phyloP scores from a whole-genome alignment of 2,329 filamentous ascomycete species.

The Alternaria sp. region DNA sequence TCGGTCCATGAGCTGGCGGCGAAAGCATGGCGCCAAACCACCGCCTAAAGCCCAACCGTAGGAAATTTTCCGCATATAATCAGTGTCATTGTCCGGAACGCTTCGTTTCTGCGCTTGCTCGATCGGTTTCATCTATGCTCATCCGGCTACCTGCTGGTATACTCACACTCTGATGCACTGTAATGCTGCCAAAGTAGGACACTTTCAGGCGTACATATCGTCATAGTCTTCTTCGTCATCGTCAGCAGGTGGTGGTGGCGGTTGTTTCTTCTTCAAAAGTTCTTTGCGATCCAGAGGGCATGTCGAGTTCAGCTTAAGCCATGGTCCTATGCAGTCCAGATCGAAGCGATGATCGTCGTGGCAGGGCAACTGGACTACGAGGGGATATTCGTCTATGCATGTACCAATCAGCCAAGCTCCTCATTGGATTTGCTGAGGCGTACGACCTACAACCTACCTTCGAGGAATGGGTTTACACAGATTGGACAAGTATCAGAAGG shows the following conservation, averaged over 20 bases:
- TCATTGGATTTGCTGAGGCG: background rate
- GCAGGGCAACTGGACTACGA: conserved; percentile 69
- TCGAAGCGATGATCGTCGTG: conserved; percentile 70
- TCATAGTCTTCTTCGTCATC: conserved; percentile 63
- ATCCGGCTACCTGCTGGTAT: conserved; percentile 14
- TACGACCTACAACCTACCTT: conserved; percentile 55
- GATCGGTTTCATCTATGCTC: background rate
- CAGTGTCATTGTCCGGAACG: background rate
- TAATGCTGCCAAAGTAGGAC: background rate
- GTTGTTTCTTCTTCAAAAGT: conserved; percentile 63
- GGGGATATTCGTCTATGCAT: conserved; percentile 63
- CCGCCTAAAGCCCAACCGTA: background rate
- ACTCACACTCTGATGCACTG: conserved; percentile 18
- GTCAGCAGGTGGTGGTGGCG: conserved; percentile 56
- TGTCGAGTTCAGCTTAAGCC: conserved; percentile 70
- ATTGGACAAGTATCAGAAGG: conserved; percentile 65
- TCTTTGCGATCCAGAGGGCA: conserved; percentile 69
- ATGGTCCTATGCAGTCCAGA: conserved; percentile 70
- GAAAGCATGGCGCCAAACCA: conserved; percentile 11
- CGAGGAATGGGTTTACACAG: conserved; percentile 67
- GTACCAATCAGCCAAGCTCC: conserved; percentile 29
- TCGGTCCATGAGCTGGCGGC: conserved; percentile 4
- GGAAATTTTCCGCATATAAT: background rate
- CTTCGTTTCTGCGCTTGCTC: background rate
- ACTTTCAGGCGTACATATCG: conserved; percentile 58